Base-by-base conservation (phyloP, 2,329 filamentous ascomycete genomes). In the Raffaelea arxii region DNA sequence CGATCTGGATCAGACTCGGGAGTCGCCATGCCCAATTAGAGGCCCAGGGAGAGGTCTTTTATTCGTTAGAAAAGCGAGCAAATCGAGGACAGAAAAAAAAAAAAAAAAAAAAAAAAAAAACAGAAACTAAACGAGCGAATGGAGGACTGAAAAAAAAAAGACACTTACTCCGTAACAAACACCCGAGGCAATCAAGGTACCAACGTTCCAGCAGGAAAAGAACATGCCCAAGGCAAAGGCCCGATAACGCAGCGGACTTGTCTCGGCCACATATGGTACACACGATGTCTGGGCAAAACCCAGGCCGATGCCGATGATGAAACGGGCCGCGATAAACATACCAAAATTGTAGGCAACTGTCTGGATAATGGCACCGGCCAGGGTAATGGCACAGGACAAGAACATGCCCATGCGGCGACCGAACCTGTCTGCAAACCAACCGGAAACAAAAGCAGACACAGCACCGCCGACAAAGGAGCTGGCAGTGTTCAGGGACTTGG, bases 401-500 rank as follows among this genome's bases (percentile, higher is more conserved):
- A 36, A 46, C 19, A 51, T 49, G 32, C 27, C 32, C 40, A 51
- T 46, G 36, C 51, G 50, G n/a, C 60, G 52, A 22, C 60, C 60
- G 11, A 52, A 43, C 49, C 49, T 53, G 47, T 59, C 57, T n/a
- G 52, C 49, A 3, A 59, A 18, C 23, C 47, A 50, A 19, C 55
- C 57, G 22, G 52, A 47, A 24, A 58, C 22, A 19, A 53, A 46
- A 7, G 51, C 47, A 12, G 52, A 46, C 5, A 55, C 41, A 25
- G 54, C 54, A n/a, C 50, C 54, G 16, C 60, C 58, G 3, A 61
- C 48, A 23, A 55, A 61, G 9, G 51, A 49, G 9, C 55, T 54
- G 1, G 55, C 52, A 6, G 58, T 58, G 51, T 63, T 63, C 25
- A 64, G 46, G 7, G 58, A 56, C n/a, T 52, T 59, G 14, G 60